A percentile compares a stretch with the other conserved stretches of the same genome.
These are phyloP conservation scores for Cryomyces antarcticus DNA, from an alignment of 495 filamentous ascomycete species.

Conservation along the genomic window DNA sequence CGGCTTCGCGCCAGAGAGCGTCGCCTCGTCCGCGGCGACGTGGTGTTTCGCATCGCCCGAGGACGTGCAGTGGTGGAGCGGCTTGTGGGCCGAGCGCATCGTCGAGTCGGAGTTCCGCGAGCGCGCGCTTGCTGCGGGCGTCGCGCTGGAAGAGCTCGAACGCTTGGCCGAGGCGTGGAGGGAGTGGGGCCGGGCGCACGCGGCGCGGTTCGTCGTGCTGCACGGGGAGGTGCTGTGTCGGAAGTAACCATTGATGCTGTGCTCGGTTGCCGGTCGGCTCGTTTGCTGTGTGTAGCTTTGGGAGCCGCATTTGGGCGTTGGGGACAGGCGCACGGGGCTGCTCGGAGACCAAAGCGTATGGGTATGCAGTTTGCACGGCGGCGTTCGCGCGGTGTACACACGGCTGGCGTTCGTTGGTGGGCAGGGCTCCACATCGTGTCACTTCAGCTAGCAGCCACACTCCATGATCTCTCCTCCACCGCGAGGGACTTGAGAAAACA, in stretches of 20 bases:
- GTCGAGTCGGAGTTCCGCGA: slow-evolving; percentile 13
- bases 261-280: no score
- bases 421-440: no score
- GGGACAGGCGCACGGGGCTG: no score
- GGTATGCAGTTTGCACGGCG: no score
- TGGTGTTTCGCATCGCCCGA: slow-evolving; percentile 19
- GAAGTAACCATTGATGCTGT: slow-evolving; percentile 14
- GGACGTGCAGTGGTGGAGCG: slow-evolving; percentile 19
- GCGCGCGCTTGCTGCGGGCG: slow-evolving; percentile 15
- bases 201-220: slow-evolving; percentile 19
- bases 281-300: no score
- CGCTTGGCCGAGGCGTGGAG: slow-evolving; percentile 24
- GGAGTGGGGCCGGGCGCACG: slow-evolving; percentile 19
- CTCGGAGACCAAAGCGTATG: no score
- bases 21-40: slow-evolving; percentile 19
- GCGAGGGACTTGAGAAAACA: no score
- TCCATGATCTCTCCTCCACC: no score
- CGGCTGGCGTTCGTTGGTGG: no score
- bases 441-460: no score
- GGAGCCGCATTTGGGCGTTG: no score
- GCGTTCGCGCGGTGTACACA: no score
- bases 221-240: slow-evolving; percentile 24
- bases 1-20: slow-evolving; percentile 18
- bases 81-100: slow-evolving; percentile 5
- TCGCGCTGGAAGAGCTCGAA: slow-evolving; percentile 18